These are phyloP conservation scores for Dillenia turbinata DNA, from an alignment of 164 flowering plant genomes.

Conservation along the genomic window DNA sequence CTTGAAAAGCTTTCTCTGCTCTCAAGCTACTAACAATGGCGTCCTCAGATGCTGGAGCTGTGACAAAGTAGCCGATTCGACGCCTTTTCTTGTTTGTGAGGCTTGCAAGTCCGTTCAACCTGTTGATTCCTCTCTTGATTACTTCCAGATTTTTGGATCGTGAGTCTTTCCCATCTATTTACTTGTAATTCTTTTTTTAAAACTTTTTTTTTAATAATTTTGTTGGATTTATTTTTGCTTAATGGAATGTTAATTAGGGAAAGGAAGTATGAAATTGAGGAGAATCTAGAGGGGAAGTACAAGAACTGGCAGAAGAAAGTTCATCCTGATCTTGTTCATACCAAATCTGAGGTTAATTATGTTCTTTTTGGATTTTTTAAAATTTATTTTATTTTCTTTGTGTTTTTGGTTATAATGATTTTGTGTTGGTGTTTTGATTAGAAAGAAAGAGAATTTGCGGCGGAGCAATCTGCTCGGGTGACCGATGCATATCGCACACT, in stretches of 20 bases:
- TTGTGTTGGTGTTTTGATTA: constrained; percentile 12
- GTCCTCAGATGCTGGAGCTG: constrained; percentile 61
- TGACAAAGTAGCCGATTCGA: constrained; percentile 18
- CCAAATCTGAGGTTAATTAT: constrained; percentile 71
- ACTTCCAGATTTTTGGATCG: constrained; percentile 83
- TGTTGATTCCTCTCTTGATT: constrained; percentile 67
- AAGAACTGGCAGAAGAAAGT: constrained; percentile 95
- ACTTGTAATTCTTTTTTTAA: not conserved
- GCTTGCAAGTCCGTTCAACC: constrained; percentile 76
- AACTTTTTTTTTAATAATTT: not conserved
- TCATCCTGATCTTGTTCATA: constrained; percentile 95
- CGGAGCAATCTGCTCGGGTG: constrained; percentile 89
- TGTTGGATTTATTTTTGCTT: not conserved
- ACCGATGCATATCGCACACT: constrained; percentile 89
- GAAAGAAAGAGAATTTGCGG: constrained; percentile 88
- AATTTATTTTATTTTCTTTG: not conserved
- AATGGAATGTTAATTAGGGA: constrained; percentile 18
- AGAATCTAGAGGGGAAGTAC: constrained; percentile 66
- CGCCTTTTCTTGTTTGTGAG: constrained; percentile 55
- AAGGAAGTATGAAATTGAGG: constrained; percentile 51
- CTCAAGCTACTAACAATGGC: constrained; percentile 15
- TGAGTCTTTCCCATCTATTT: constrained; percentile 25
- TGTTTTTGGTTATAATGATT: not conserved
- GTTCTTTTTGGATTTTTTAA: not conserved
- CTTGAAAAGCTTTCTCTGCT: constrained; percentile 18